phyloP scores from a whole-genome alignment of 2,329 filamentous ascomycete genomes.

The Colletotrichum brevisporum region DNA sequence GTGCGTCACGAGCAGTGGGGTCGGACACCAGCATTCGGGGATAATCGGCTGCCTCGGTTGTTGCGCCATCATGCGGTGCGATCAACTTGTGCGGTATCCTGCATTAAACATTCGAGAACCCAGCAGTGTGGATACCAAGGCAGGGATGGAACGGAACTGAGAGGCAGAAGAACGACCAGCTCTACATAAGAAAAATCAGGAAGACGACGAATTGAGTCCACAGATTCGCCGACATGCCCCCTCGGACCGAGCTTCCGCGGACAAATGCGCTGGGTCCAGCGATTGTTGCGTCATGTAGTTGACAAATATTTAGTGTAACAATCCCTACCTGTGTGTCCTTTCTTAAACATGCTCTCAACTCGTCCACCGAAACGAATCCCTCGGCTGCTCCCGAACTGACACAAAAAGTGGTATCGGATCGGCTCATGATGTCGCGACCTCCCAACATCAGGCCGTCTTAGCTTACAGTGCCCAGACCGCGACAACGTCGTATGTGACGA shows the following conservation, averaged over 20 bases:
- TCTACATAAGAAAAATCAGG: too few relatives aligned
- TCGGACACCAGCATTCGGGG: background rate
- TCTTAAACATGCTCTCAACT: background rate
- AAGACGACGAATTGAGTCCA: background rate
- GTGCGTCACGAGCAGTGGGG: too few relatives aligned
- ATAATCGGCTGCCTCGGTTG: background rate
- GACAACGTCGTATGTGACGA: background rate
- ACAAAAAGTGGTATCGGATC: slow-evolving; percentile 33
- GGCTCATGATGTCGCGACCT: slow-evolving; percentile 30
- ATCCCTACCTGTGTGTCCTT: background rate
- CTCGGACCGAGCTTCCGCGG: slow-evolving; percentile 13
- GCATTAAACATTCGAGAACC: background rate
- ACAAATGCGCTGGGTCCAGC: background rate
- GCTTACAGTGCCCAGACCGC: slow-evolving; percentile 19
- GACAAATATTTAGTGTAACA: background rate
- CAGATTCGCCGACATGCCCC: slow-evolving; percentile 4
- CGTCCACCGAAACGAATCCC: background rate
- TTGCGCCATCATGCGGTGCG: background rate
- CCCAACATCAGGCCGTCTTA: slow-evolving; percentile 17
- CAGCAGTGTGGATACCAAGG: background rate
- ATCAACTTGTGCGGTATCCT: background rate
- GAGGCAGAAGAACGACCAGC: too few relatives aligned
- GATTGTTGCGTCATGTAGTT: background rate
- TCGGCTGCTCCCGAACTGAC: slow-evolving; percentile 32
- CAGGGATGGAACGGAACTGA: background rate